A percentile compares a stretch with the other conserved stretches of the same genome.
These are phyloP conservation scores for Hibiscus mutabilis DNA, from an alignment of 345 rosid species.

Conservation along the genomic window DNA sequence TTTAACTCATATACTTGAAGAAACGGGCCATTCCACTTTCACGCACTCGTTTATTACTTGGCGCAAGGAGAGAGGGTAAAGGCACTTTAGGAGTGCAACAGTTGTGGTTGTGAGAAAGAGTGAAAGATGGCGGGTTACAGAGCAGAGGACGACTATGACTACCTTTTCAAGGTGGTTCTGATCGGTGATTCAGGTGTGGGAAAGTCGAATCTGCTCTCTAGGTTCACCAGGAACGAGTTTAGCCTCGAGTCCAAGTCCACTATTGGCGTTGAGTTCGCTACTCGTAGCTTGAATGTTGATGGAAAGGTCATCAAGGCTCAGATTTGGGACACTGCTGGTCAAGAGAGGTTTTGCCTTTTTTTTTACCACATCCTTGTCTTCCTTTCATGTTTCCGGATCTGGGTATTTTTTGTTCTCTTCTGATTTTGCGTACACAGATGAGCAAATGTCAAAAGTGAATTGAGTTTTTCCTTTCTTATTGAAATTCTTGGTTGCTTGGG, in stretches of 20 bases:
- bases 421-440: not conserved
- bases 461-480: not conserved
- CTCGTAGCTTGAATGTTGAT: constrained; percentile 85
- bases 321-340: constrained; percentile 99
- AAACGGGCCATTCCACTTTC: not conserved
- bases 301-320: constrained; percentile 85
- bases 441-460: not conserved
- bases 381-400: constrained; percentile 11
- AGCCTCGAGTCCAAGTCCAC: constrained; percentile 93
- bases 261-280: constrained; percentile 92
- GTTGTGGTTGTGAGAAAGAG: constrained; percentile 7
- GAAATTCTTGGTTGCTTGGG: not conserved
- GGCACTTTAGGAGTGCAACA: not conserved
- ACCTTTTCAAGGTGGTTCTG: constrained; percentile 78
- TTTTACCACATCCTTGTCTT: not conserved
- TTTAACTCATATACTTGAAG: constrained; percentile 10
- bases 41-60: constrained; percentile 1
- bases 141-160: constrained; percentile 95
- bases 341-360: constrained; percentile 56
- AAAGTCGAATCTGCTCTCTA: constrained; percentile 81
- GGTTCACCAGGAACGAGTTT: constrained; percentile 90
- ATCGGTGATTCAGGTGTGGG: constrained; percentile 96
- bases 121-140: constrained; percentile 71
- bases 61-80: not conserved
- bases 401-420: constrained; percentile 9